Conservation (phyloP, 2,329 filamentous ascomycete genomes). For the Ophiostoma sp. region DNA sequence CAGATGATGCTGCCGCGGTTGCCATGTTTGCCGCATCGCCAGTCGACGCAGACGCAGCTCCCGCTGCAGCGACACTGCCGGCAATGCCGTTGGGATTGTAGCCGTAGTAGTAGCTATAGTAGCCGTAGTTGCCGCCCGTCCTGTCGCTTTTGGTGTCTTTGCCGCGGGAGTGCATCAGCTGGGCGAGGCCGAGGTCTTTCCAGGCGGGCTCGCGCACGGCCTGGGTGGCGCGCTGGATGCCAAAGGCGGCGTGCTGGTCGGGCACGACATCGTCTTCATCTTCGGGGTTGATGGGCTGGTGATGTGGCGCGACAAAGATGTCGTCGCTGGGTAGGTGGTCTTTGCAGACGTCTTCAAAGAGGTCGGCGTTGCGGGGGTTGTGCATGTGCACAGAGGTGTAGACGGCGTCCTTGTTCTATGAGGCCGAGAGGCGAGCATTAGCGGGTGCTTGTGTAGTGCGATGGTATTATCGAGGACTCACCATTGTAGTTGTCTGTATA, state of each 20-base stretch:
- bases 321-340: constrained; percentile 69
- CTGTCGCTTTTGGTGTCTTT: background rate
- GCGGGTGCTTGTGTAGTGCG: background rate
- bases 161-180: constrained; percentile 63
- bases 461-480: no score
- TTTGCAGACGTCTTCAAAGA: constrained; percentile 71
- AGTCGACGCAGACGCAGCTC: background rate
- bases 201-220: constrained; percentile 65
- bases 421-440: background rate
- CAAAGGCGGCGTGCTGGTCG: constrained; percentile 82
- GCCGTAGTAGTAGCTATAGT: constrained; percentile 29
- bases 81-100: constrained; percentile 25
- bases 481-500: no score
- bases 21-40: constrained; percentile 15
- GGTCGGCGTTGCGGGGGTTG: constrained; percentile 64
- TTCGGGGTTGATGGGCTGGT: constrained; percentile 79
- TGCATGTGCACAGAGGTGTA: constrained; percentile 74
- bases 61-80: background rate
- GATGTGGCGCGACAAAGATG: constrained; percentile 72
- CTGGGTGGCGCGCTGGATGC: constrained; percentile 75
- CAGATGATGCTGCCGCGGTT: background rate
- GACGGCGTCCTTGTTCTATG: constrained; percentile 66
- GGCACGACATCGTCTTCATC: constrained; percentile 86
- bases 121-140: constrained; percentile 32
- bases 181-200: constrained; percentile 70